These are phyloP conservation scores for Moesziomyces parantarcticus DNA, from an alignment of 1,284 basidiomycete species.

Conservation along the genomic window DNA sequence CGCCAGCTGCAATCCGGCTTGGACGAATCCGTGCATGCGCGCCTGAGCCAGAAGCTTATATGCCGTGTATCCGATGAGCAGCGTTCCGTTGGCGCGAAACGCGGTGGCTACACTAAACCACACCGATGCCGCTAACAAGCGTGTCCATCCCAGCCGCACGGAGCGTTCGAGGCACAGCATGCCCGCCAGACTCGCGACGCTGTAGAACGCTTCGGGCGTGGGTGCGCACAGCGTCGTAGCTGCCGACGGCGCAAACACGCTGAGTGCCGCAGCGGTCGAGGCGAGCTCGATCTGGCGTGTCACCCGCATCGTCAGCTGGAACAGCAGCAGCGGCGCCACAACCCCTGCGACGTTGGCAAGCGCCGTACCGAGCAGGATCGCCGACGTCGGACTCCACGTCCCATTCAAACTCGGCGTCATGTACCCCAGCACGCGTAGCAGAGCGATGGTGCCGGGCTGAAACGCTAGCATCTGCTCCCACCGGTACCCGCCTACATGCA, in stretches of 20 bases:
- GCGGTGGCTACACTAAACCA: conserved; percentile 76
- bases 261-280: conserved; percentile 75
- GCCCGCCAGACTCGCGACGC: conserved; percentile 71
- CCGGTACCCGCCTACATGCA: conserved; percentile 70
- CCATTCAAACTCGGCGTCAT: conserved; percentile 20
- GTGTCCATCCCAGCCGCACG: conserved; percentile 30
- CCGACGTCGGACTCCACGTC: conserved; percentile 41
- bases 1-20: conserved; percentile 2
- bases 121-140: conserved; percentile 74
- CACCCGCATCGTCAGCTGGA: conserved; percentile 63
- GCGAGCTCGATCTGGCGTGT: conserved; percentile 72
- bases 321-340: conserved; percentile 73
- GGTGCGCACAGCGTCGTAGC: conserved; percentile 75
- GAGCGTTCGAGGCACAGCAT: conserved; percentile 26
- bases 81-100: conserved; percentile 84
- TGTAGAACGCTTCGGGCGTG: conserved; percentile 87
- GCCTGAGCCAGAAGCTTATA: conserved; percentile 43
- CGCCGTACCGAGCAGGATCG: conserved; percentile 33
- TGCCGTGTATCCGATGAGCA: conserved; percentile 76
- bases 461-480: conserved; percentile 91
- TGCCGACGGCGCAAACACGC: conserved; percentile 83
- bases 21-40: not conserved
- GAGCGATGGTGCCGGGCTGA: conserved; percentile 74
- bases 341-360: conserved; percentile 64
- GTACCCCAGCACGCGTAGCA: conserved; percentile 43